Base-by-base conservation (phyloP, 192 early-diverging fungal species). In the Powellomyces hirtus region DNA sequence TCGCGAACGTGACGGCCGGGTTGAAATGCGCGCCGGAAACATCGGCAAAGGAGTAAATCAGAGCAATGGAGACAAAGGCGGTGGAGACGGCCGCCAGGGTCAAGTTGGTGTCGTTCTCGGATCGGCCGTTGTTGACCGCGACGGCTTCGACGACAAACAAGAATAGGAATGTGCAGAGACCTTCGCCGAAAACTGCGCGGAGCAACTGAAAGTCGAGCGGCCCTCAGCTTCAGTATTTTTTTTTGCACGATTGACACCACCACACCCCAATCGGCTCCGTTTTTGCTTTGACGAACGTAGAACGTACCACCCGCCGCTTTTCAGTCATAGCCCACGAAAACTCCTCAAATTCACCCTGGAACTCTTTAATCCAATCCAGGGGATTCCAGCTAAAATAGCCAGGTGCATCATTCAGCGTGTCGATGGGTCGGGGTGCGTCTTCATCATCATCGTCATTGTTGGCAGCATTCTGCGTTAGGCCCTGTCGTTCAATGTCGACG, bases 11-110 rank as follows among this genome's bases (percentile, higher is more conserved):
- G 7, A 87, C 85, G 18, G 85, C 85, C 27, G 85, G 85, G 73
- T 87, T 87, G 70, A 87, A 87, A 58, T 87, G 85, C 7, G 85
- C 85, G 58, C 85, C 85, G 24, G 81, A 83, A 13, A 87, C 85
- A 72, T 87, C 85, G 24, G 85, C 85, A 79, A 87, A 87, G 7
- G 83, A 83, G 70, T 87, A 87, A 49, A 87, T 85, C 13, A 85
- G 58, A 0, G 85, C 85, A 45, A 87, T 79, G 11, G 64, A 36
- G 18, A 42, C 58, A 26, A 87, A 81, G 4, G 80, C 85, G 14
- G 81, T 84, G 2, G 78, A 78, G 29, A 87, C 70, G 34, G 74
- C 75, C 40, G 66, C 71, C 6, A 87, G 76, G 13, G 81, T 80
- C 33, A 82, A 65, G 71, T 74, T 81, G 44, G 79, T 81, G 7